Evolutionary conservation across 176 grass and related monocot genomes (phyloP).

Genomic region (Thinopyrum elongatum): DNA sequence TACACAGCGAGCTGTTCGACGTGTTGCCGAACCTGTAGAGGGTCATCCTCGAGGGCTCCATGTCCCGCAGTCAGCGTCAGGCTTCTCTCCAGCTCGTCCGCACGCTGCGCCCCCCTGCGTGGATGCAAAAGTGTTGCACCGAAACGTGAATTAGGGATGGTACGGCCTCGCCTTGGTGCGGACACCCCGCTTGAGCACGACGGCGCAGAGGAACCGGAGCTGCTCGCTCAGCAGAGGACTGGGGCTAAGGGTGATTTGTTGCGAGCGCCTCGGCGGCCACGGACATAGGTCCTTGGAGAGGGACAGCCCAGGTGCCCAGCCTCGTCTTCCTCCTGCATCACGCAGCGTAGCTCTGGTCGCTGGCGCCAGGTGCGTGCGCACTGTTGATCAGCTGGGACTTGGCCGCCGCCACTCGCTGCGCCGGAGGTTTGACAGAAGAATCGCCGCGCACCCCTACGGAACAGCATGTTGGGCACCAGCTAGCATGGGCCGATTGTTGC

Average conservation of each 20-base stretch:
- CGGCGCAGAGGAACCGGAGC: constrained; percentile 5
- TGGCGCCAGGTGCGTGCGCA: background rate
- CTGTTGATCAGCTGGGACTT: constrained; percentile 2
- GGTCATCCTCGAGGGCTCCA: constrained; percentile 76
- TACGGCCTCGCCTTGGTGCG: constrained; percentile 29
- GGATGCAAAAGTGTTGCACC: constrained; percentile 59
- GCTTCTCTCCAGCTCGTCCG: constrained; percentile 57
- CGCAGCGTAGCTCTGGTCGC: background rate
- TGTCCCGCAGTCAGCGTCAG: constrained; percentile 44
- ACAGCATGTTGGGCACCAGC: constrained; percentile 14
- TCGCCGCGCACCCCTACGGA: background rate
- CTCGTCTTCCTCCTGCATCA: constrained; percentile 1
- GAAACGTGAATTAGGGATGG: constrained; percentile 54
- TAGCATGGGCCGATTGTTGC: constrained; percentile 51
- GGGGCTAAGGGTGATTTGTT: background rate
- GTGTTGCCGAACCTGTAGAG: constrained; percentile 66
- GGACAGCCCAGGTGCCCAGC: background rate
- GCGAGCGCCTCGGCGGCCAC: background rate
- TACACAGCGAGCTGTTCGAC: constrained; percentile 74
- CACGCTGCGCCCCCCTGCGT: constrained; percentile 54
- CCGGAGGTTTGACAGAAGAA: background rate
- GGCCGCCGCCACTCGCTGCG: background rate
- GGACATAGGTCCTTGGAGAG: constrained; percentile 17
- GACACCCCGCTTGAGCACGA: background rate
- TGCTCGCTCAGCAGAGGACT: background rate